Percentiles rank a stretch among this genome's conserved stretches.
Conservation (phyloP, 495 filamentous ascomycete genomes). For the Neurospora sp. region DNA sequence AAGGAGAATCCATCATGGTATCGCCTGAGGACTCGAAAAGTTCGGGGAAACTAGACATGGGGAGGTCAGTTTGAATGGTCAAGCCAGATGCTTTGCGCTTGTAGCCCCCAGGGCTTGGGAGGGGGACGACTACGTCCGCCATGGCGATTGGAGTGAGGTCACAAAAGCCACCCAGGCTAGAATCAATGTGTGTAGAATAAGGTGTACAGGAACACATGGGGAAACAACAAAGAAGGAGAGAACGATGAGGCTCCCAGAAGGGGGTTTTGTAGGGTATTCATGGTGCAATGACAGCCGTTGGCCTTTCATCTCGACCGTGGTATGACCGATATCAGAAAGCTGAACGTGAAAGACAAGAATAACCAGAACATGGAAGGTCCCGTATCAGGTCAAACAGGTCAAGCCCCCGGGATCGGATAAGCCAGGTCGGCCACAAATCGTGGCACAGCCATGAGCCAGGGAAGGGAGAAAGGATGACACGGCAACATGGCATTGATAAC, state of each 20-base stretch:
- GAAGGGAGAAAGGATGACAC: slow-evolving; percentile 8
- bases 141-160: slow-evolving; percentile 9
- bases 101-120: slow-evolving; percentile 8
- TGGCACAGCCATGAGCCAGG: not conserved
- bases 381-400: not conserved
- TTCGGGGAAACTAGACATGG: slow-evolving; percentile 30
- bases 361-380: not conserved
- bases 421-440: not conserved
- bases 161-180: not conserved
- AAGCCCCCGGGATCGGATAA: not conserved
- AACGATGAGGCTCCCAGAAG: not conserved
- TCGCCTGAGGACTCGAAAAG: slow-evolving; percentile 28
- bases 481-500: slow-evolving; percentile 11
- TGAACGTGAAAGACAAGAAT: not conserved
- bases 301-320: not conserved
- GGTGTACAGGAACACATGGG: not conserved
- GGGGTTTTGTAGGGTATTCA: slow-evolving; percentile 6
- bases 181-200: not conserved
- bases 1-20: slow-evolving; percentile 22
- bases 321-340: not conserved
- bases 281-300: not conserved
- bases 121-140: slow-evolving; percentile 11
- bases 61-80: slow-evolving; percentile 36
- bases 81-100: slow-evolving; percentile 24
- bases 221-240: not conserved